Conservation (phyloP, 1,139 yeast genomes). For the Candida sojae region DNA sequence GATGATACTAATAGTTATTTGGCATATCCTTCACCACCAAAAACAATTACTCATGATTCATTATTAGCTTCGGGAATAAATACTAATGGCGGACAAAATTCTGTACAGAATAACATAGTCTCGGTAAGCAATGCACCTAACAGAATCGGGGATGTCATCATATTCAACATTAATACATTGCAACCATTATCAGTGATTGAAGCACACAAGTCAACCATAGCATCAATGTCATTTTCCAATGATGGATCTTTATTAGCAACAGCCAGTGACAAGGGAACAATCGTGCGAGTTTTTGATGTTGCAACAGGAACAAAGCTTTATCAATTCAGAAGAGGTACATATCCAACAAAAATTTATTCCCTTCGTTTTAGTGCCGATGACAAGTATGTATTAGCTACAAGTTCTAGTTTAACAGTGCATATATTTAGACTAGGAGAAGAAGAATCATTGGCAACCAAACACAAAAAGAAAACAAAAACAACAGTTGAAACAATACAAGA, state of each 20-base stretch:
- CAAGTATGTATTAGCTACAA: slow-evolving; percentile 74
- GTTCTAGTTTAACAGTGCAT: slow-evolving; percentile 93
- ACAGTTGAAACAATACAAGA: slow-evolving; percentile 33
- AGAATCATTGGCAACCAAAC: slow-evolving; percentile 50
- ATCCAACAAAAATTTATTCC: slow-evolving; percentile 86
- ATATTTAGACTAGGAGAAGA: slow-evolving; percentile 74
- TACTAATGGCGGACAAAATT: slow-evolving; percentile 48
- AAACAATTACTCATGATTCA: slow-evolving; percentile 47
- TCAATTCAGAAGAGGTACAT: slow-evolving; percentile 93
- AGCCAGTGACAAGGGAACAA: slow-evolving; percentile 94
- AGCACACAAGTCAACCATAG: slow-evolving; percentile 87
- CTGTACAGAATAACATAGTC: slow-evolving; percentile 42
- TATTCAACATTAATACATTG: slow-evolving; percentile 73
- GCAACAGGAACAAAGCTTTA: slow-evolving; percentile 79
- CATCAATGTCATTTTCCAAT: slow-evolving; percentile 72
- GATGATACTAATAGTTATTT: slow-evolving; percentile 61
- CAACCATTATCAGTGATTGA: slow-evolving; percentile 90
- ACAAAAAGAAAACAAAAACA: slow-evolving; percentile 29
- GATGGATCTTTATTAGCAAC: slow-evolving; percentile 89
- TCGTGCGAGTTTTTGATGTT: slow-evolving; percentile 83
- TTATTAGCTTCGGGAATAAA: slow-evolving; percentile 44
- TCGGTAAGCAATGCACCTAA: slow-evolving; percentile 49
- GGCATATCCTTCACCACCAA: slow-evolving; percentile 87
- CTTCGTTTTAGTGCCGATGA: slow-evolving; percentile 79
- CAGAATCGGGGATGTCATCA: slow-evolving; percentile 83